Evolutionary conservation across 2,329 filamentous ascomycete species (phyloP).

Genomic region (Onygenales sp.): DNA sequence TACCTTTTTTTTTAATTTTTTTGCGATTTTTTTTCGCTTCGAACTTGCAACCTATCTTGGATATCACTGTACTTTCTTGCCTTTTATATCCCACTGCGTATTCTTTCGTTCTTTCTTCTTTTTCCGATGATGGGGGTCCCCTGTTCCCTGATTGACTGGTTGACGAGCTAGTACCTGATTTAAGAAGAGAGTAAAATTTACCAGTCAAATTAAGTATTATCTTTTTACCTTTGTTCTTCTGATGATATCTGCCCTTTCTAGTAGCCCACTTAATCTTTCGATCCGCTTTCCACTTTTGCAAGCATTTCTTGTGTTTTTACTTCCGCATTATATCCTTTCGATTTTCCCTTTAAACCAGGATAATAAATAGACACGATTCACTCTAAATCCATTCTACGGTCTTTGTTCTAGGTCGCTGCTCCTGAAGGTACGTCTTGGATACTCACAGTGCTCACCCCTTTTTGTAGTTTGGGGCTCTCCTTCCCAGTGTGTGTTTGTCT

Average conservation of each 20-base stretch:
- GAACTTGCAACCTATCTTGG: neutral
- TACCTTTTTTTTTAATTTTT: neutral
- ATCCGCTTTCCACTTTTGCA: neutral
- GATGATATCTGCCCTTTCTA: neutral
- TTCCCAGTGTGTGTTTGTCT: neutral
- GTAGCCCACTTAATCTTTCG: neutral
- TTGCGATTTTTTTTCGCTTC: neutral
- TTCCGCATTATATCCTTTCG: neutral
- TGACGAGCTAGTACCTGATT: neutral
- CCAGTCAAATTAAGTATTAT: too few species aligned
- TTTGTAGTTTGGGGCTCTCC: neutral
- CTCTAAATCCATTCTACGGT: neutral
- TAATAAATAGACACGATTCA: conserved; percentile 3
- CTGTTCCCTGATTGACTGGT: neutral
- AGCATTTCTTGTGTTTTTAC: neutral
- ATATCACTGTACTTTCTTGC: neutral
- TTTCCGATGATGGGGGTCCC: neutral
- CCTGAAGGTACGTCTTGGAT: too few species aligned
- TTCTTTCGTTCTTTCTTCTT: neutral
- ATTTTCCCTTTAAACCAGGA: neutral
- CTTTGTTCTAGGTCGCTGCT: too few species aligned
- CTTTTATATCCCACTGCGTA: conserved; percentile 1
- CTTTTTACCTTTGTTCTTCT: neutral
- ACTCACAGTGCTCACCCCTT: neutral
- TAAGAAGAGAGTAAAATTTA: too few species aligned